Conservation (phyloP, 2,329 filamentous ascomycete species). For the Aureobasidium uvarum region DNA sequence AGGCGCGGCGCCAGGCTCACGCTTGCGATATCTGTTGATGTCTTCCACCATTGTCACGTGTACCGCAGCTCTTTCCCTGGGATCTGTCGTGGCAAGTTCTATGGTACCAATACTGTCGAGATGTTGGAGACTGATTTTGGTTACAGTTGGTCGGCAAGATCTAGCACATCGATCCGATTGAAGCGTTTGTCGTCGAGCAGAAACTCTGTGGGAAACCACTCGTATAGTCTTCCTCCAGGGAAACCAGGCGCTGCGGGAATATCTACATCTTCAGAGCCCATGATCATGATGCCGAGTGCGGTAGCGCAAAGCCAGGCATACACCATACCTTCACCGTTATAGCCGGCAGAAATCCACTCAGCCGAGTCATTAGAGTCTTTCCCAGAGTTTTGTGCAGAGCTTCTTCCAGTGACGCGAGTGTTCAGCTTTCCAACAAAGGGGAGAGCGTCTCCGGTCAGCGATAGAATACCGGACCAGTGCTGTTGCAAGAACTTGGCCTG, state of each 20-base stretch:
- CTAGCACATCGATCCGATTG: background rate
- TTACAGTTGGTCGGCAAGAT: constrained; percentile 8
- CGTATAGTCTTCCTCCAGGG: background rate
- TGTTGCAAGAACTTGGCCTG: background rate
- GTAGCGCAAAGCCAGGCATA: constrained; percentile 7
- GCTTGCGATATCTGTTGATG: no score
- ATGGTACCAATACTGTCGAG: no score
- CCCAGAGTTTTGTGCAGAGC: background rate
- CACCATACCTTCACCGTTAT: constrained; percentile 10
- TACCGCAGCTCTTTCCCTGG: no score
- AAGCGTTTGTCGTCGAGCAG: background rate
- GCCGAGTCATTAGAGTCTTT: background rate
- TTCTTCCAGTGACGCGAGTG: background rate
- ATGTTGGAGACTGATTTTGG: background rate
- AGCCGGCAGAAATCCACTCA: constrained; percentile 11
- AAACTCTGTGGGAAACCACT: constrained; percentile 17
- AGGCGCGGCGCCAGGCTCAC: no score
- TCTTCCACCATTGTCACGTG: no score
- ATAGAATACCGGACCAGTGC: constrained; percentile 10
- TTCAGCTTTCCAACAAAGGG: constrained; percentile 4
- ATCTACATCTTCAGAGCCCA: constrained; percentile 1
- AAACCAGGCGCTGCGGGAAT: background rate
- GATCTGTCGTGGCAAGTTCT: no score
- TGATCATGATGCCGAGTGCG: constrained; percentile 2
- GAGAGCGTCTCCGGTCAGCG: background rate